Percentiles rank a stretch among this genome's conserved stretches.
Conservation (phyloP, 2,329 filamentous ascomycete species). For the Zymoseptoria tritici region DNA sequence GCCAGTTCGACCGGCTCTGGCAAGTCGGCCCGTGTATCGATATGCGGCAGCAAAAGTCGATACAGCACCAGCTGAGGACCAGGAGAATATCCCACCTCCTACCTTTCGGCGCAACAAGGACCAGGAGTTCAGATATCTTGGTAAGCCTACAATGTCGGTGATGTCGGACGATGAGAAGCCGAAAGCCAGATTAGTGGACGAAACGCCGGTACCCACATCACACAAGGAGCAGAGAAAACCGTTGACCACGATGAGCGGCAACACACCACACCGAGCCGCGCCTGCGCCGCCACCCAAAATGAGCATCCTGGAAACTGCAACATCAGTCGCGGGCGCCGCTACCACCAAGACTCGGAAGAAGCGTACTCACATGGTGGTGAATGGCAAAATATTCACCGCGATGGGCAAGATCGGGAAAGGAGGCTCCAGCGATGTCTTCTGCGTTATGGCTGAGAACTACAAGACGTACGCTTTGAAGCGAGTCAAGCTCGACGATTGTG, state of each 20-base stretch:
- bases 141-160: conserved; percentile 49
- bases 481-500: conserved; percentile 82
- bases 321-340: conserved; percentile 70
- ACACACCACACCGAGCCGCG: conserved; percentile 71
- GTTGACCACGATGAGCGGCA: conserved; percentile 50
- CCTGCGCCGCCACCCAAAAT: conserved; percentile 84
- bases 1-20: conserved; percentile 32
- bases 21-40: conserved; percentile 40
- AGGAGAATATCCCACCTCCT: conserved; percentile 74
- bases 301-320: conserved; percentile 89
- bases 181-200: conserved; percentile 35
- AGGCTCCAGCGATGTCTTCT: conserved; percentile 89
- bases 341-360: conserved; percentile 69
- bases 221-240: conserved; percentile 36
- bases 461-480: conserved; percentile 92
- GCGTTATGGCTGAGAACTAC: conserved; percentile 93
- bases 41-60: conserved; percentile 42
- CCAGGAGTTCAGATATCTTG: conserved; percentile 46
- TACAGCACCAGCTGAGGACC: conserved; percentile 60
- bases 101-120: conserved; percentile 59
- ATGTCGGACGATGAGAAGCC: conserved; percentile 40
- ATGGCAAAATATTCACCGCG: conserved; percentile 82
- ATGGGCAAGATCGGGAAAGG: conserved; percentile 87
- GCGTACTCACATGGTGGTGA: conserved; percentile 76
- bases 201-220: conserved; percentile 33